Base-by-base conservation (phyloP, 2,329 filamentous ascomycete genomes). In the Tolypocladium inflatum region DNA sequence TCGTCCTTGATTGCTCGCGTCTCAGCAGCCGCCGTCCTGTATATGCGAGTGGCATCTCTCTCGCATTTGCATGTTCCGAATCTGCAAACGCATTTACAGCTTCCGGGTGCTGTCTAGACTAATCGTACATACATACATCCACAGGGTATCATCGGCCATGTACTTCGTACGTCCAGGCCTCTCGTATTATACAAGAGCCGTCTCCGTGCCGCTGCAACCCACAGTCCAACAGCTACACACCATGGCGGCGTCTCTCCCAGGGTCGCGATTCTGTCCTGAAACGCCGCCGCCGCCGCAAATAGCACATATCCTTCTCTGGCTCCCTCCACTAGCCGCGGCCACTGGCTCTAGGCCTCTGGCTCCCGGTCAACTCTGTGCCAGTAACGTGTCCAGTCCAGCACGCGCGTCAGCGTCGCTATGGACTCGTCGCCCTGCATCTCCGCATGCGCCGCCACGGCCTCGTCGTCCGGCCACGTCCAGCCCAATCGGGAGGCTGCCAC, bases 401-500 rank as follows among this genome's bases (percentile, higher is more conserved):
- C 62, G 37, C 63, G 60, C 37, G 60, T 61, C 57, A 74, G 60
- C 38, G 62, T 63, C 39, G 56, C 55, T 19, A 68, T 61, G 21
- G 63, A 66, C 30, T 68, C 66, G 6, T 67, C 62, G 30, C 62
- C 55, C 30, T 67, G 62, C 42, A 62, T 60, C 41, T 66, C 57
- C 19, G 70, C 63, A 55, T 73, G 79, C 4, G 65, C 64, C 51
- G 67, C 60, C 19, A 77, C 69, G 23, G 72, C 68, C 43, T 66
- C 64, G 9, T 70, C 65, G 41, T 71, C 67, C 1, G 78, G 77
- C 77, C 77, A 78, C 43, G 68, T 57, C 64, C 66, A 73, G 13
- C 57, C 61, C 57, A 69, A 51, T 15, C 61, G 63, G 39, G 64
- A 61, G 19, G 61, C 59, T 42, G 68, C 64, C 38, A 72, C 59